phyloP scores from a whole-genome alignment of 2,329 filamentous ascomycete species.

The Apiospora hydei region DNA sequence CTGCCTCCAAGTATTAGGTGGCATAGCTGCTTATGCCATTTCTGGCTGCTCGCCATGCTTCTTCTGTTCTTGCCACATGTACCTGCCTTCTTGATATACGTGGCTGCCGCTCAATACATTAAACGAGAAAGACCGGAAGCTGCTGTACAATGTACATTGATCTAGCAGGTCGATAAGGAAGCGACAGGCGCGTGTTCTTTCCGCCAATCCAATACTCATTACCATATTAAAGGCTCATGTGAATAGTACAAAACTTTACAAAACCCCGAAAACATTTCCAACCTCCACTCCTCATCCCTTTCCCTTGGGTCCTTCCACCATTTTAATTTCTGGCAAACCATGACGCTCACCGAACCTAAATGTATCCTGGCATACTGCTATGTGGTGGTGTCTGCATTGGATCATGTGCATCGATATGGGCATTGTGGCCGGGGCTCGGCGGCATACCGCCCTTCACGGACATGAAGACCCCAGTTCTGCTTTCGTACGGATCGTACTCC shows the following conservation, averaged over 20 bases:
- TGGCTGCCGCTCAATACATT: no score
- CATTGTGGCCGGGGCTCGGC: background rate
- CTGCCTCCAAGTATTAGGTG: no score
- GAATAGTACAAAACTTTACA: background rate
- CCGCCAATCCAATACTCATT: background rate
- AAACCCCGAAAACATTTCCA: background rate
- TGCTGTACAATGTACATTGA: background rate
- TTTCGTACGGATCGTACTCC: background rate
- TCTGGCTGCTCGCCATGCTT: background rate
- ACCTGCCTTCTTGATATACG: no score
- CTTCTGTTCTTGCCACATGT: no score
- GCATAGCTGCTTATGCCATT: no score
- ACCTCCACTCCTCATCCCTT: background rate
- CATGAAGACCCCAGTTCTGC: constrained; percentile 3
- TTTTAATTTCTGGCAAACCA: background rate
- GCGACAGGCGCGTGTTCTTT: no score
- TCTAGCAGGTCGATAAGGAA: no score
- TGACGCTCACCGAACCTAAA: background rate
- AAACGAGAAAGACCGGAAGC: no score
- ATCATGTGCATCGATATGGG: background rate
- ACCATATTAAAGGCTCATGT: background rate
- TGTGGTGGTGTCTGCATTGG: background rate
- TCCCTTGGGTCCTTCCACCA: background rate
- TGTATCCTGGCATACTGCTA: background rate
- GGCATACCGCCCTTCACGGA: background rate